Percentiles rank a stretch among this genome's conserved stretches.
phyloP scores from a whole-genome alignment of 345 rosid genomes.

The Brassica carinata region DNA sequence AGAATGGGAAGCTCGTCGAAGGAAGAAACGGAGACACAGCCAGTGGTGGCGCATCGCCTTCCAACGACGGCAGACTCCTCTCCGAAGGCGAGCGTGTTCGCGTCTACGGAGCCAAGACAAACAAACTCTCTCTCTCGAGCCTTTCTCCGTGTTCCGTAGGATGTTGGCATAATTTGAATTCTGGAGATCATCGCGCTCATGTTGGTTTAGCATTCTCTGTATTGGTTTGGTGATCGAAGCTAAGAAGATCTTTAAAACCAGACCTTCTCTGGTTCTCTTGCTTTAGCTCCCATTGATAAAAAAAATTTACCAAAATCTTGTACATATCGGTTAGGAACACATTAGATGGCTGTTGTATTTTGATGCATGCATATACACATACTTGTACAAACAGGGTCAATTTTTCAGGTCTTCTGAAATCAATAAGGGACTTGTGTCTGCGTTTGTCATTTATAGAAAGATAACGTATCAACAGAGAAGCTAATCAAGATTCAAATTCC shows the following conservation, averaged over 20 bases:
- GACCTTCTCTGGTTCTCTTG: too few relatives aligned
- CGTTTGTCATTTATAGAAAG: constrained; percentile 49
- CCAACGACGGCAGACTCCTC: constrained; percentile 55
- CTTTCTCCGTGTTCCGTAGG: background rate
- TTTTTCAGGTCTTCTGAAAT: background rate
- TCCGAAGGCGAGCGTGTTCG: constrained; percentile 89
- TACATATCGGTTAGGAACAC: background rate
- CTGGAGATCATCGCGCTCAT: constrained; percentile 8
- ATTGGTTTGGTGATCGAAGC: too few relatives aligned
- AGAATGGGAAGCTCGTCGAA: constrained; percentile 84
- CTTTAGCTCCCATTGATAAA: too few relatives aligned
- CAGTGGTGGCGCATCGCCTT: constrained; percentile 69
- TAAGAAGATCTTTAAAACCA: too few relatives aligned
- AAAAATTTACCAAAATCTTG: too few relatives aligned
- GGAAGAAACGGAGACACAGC: constrained; percentile 76
- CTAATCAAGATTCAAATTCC: constrained; percentile 82
- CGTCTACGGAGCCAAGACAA: constrained; percentile 85
- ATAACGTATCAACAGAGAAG: constrained; percentile 59
- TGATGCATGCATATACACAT: background rate
- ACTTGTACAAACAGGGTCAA: background rate
- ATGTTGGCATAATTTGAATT: constrained; percentile 4
- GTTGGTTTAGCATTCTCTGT: background rate
- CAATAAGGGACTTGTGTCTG: constrained; percentile 15
- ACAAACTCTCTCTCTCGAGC: background rate
- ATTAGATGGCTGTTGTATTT: constrained; percentile 1